Conservation (phyloP, 1,284 basidiomycete genomes). For the Melampsora medusae region DNA sequence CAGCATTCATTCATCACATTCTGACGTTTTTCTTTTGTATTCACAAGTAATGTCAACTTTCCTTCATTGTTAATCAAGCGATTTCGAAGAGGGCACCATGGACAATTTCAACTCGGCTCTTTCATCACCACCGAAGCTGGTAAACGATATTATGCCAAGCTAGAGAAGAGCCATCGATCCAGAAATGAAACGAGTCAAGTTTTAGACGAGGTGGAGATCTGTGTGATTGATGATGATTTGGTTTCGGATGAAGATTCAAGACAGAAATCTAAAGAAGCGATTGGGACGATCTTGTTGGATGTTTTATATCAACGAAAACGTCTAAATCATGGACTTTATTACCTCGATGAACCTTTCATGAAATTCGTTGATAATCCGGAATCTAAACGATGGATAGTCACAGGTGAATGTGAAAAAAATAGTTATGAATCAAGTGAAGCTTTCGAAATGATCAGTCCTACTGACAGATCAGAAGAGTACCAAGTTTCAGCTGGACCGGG, state of each 20-base stretch:
- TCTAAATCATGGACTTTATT: conserved; percentile 20
- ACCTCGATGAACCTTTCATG: conserved; percentile 10
- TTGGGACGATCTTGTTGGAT: conserved; percentile 25
- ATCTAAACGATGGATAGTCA: conserved; percentile 11
- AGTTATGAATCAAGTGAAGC: too few relatives aligned
- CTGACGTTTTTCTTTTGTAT: conserved; percentile 55
- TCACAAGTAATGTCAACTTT: conserved; percentile 47
- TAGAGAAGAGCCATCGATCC: conserved; percentile 11
- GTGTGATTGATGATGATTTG: conserved; percentile 42
- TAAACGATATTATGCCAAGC: conserved; percentile 42
- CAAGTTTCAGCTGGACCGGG: not conserved
- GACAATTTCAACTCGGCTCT: conserved; percentile 47
- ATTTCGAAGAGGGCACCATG: conserved; percentile 47
- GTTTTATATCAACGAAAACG: conserved; percentile 1
- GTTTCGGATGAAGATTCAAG: not conserved
- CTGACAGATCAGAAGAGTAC: not conserved
- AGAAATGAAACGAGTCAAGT: not conserved
- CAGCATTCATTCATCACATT: not conserved
- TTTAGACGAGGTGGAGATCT: conserved; percentile 27
- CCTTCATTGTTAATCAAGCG: conserved; percentile 50
- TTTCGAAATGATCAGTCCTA: not conserved
- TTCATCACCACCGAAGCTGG: conserved; percentile 50
- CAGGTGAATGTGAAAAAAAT: conserved; percentile 14
- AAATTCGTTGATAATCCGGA: not conserved
- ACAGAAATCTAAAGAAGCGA: conserved; percentile 1